Evolutionary conservation across 169 alveolate species (phyloP).

Genomic region (Plasmodium ovale): DNA sequence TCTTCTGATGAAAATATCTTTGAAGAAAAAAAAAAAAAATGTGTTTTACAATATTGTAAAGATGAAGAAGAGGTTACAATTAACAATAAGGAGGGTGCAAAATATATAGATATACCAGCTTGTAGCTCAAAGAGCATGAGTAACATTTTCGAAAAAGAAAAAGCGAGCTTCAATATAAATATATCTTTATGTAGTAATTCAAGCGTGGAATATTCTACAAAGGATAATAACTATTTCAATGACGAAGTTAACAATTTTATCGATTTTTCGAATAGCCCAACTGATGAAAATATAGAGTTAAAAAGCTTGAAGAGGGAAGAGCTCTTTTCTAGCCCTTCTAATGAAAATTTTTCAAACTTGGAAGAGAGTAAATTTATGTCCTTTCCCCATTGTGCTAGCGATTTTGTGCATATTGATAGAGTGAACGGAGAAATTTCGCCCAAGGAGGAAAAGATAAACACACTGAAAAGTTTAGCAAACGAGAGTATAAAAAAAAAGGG

Average conservation of each 20-base stretch:
- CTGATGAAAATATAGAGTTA: neutral
- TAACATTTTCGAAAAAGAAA: neutral
- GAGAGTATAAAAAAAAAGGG: neutral
- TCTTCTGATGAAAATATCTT: neutral
- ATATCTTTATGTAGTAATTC: neutral
- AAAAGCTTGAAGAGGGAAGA: neutral
- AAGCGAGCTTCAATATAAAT: neutral
- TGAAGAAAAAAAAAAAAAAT: conserved; percentile 11
- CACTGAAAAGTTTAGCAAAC: conserved; percentile 19
- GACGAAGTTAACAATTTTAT: neutral
- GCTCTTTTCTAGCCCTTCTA: conserved; percentile 3
- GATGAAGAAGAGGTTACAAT: neutral
- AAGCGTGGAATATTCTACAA: neutral
- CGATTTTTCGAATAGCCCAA: neutral
- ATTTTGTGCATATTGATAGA: conserved; percentile 4
- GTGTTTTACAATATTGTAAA: neutral
- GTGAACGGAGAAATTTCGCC: conserved; percentile 3
- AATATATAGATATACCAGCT: neutral
- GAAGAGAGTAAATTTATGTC: neutral
- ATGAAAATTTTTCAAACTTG: neutral
- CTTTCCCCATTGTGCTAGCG: neutral
- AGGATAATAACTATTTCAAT: neutral
- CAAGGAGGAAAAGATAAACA: conserved; percentile 7
- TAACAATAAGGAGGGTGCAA: neutral
- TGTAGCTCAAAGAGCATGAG: neutral